These are phyloP conservation scores for Zoysia pacifica DNA, from an alignment of 176 grass and related monocot species.

Conservation along the genomic window DNA sequence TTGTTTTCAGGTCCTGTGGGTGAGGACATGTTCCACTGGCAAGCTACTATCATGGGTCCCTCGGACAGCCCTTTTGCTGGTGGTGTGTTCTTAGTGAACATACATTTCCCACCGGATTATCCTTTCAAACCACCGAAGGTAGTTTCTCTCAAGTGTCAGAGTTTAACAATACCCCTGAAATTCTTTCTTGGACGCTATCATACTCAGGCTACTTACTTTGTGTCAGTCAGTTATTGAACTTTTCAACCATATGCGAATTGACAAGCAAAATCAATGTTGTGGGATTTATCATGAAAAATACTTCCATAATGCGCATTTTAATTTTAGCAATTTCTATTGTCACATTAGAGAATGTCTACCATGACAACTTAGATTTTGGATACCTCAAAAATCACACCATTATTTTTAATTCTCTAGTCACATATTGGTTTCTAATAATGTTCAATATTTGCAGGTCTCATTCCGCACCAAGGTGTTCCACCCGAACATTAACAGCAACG, in stretches of 20 bases:
- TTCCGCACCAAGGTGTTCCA: constrained; percentile 96
- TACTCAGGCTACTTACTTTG: background rate
- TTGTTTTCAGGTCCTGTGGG: constrained; percentile 66
- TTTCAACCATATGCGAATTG: no score
- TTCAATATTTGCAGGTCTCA: constrained; percentile 53
- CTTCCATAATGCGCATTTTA: background rate
- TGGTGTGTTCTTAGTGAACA: constrained; percentile 85
- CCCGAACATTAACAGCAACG: constrained; percentile 86
- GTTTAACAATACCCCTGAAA: background rate
- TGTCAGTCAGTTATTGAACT: background rate
- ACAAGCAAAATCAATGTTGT: no score
- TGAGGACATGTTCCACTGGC: constrained; percentile 96
- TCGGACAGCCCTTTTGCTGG: constrained; percentile 86
- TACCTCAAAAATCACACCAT: background rate
- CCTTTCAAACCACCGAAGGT: constrained; percentile 94
- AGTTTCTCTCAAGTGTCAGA: background rate
- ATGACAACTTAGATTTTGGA: background rate
- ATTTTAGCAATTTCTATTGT: background rate
- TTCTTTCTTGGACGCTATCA: background rate
- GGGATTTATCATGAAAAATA: no score
- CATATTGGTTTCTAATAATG: constrained; percentile 3
- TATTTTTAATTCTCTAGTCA: background rate
- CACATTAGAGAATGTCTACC: background rate
- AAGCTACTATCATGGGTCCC: constrained; percentile 87
- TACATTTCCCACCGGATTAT: constrained; percentile 93